Evolutionary conservation across 805 yeast genomes (phyloP), one percentile per base, ranked within the genome.

Genomic region (Candida fluviatilis): DNA sequence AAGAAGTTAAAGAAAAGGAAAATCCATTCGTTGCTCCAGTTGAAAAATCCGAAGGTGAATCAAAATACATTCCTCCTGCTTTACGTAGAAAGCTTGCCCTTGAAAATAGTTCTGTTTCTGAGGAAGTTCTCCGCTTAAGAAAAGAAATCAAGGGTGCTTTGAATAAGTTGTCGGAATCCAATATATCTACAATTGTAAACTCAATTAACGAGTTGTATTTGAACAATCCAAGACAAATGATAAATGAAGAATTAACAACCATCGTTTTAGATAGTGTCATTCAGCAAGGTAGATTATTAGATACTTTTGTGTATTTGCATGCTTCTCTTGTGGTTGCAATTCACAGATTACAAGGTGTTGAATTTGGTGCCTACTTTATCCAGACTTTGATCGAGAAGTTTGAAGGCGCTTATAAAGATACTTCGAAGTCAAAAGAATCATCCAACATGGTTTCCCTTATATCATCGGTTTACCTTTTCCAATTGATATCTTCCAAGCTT

Each of bases 111-210:
- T 68, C 64, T 2, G 51, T 45, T 2, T 59, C 71, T 1, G 54
- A 55, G 13, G 78, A 73, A 38, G 54, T 68, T 5, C 35, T 64
- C 2, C 74, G 69, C 26, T 62, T 90, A 26, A 73, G 74, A 38
- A 77, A 80, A 49, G 64, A 78, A 4, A 73, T 90, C 34, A 93
- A 89, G 51, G 90, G 97, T 41, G 79, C 88, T 1, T 66, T 93
- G 51, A 93, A 93, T 58, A 83, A 80, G 58, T 70, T 93, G n/a
- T 84, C 96, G 1, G 98, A 91, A 50, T 80, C 95, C 1, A 93
- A 90, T 45, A 68, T 90, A 19, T 66, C 76, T 10, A 66, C 81
- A 2, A 86, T 90, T 37, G 78, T 84, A 15, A 73, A 75, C 41
- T 87, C 86, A 18, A 63, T 93, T 37, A 80, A 80, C 49, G 69